Base-by-base conservation (phyloP, 768 basidiomycete species). In the Tricholoma bakamatsutake region DNA sequence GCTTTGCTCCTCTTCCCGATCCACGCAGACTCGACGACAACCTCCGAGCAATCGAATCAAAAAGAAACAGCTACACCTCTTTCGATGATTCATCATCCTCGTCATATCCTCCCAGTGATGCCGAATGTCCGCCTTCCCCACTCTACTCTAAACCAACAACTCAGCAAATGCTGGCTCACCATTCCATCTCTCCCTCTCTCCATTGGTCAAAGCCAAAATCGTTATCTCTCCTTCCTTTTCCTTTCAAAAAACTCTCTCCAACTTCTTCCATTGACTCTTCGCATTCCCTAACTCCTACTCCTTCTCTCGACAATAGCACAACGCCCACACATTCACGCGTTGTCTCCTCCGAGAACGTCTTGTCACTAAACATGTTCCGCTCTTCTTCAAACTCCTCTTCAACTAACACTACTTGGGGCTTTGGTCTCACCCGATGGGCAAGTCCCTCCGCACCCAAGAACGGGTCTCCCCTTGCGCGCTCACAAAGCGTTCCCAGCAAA, bases 1-100 rank as follows among this genome's bases (percentile, higher is more conserved):
- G 88, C 57, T 94, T 94, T 59, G 92, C 93, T 0, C 93, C 93
- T 1, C 80, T 94, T 15, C 93, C 93, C 1, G 87, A 89, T 61
- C 88, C 89, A 1, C 76, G 81, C 21, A 76, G 81, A 57, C 59
- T 73, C 57, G 68, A 66, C 24, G 76, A 76, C 58, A 70, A 72
- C 60, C 69, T 70, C 50, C 75, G 77, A 60, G 58, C 71, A n/a
- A 71, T 71, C 10, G 67, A 62, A 58, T 59, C 70, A 30, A 55
- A 66, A 51, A 56, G 64, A 30, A 54, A 57, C 33, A 57, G 30
- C 51, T 46, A 53, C 13, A 15, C 39, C 21, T 24, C 21, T 28
- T 18, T 39, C 48, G 27, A 17, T 39, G 54, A 59, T 5, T 35
- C 62, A 17, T 62, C 57, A 40, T 56, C 43, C 21, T 48, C 54